Conservation (phyloP, 352 stramenopile genomes). For the Halophytophthora polymorphica region DNA sequence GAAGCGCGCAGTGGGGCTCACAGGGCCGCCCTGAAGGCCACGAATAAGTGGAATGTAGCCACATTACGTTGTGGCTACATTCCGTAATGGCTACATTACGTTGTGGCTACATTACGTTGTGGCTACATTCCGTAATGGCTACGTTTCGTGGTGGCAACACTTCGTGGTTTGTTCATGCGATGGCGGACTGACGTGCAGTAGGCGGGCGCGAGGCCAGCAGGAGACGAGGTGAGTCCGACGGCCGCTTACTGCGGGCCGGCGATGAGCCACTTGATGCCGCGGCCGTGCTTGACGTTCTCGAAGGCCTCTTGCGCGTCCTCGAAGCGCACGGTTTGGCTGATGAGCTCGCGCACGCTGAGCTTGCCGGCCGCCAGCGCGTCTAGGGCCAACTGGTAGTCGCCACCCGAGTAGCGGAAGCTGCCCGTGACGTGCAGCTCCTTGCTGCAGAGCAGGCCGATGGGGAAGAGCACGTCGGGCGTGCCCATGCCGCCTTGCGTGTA, state of each 20-base stretch:
- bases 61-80: too few relatives aligned
- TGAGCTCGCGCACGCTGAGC: constrained; percentile 25
- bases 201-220: too few relatives aligned
- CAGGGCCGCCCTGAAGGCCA: too few relatives aligned
- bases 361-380: constrained; percentile 24
- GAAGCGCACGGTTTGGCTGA: constrained; percentile 23
- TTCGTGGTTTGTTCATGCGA: too few relatives aligned
- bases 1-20: too few relatives aligned
- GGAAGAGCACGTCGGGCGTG: constrained; percentile 24
- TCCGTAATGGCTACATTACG: too few relatives aligned
- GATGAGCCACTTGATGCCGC: constrained; percentile 36
- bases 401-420: constrained; percentile 28
- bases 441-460: constrained; percentile 24
- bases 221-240: too few relatives aligned
- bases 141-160: too few relatives aligned
- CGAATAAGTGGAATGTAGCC: too few relatives aligned
- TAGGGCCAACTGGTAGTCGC: constrained; percentile 27
- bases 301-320: constrained; percentile 29
- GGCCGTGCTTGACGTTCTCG: constrained; percentile 26
- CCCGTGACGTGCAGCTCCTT: constrained; percentile 27
- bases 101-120: too few relatives aligned
- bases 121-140: too few relatives aligned
- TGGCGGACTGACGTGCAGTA: too few relatives aligned
- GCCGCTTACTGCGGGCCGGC: constrained; percentile 26
- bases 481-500: constrained; percentile 30